These are phyloP conservation scores for Malbranchea zuffiana DNA, from an alignment of 2,329 filamentous ascomycete species.

Conservation along the genomic window DNA sequence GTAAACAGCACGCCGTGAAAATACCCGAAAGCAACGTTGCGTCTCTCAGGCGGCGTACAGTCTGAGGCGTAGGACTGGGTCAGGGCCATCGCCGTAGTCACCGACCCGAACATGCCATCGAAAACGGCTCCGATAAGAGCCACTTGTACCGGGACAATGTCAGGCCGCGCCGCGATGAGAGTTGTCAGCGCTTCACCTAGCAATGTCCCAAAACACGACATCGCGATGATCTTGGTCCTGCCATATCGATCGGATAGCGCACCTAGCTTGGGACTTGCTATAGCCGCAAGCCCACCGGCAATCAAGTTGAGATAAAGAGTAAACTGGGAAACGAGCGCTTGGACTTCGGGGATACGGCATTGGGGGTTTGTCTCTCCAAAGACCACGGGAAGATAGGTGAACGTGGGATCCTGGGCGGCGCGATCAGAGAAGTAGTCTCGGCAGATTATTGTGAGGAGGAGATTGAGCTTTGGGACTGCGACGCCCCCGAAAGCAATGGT, in stretches of 20 bases:
- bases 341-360: slow-evolving; percentile 69
- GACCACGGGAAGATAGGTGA: slow-evolving; percentile 52
- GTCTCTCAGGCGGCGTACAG: slow-evolving; percentile 67
- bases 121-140: slow-evolving; percentile 64
- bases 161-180: slow-evolving; percentile 62
- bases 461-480: slow-evolving; percentile 74
- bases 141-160: slow-evolving; percentile 63
- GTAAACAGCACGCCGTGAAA: slow-evolving; percentile 81
- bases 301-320: slow-evolving; percentile 64
- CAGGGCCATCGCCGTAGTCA: slow-evolving; percentile 69
- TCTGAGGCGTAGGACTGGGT: slow-evolving; percentile 82
- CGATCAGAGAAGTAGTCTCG: slow-evolving; percentile 66
- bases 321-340: slow-evolving; percentile 65
- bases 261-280: slow-evolving; percentile 73
- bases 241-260: slow-evolving; percentile 80
- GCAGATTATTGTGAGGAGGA: slow-evolving; percentile 77
- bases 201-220: slow-evolving; percentile 65
- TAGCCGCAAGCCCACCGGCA: slow-evolving; percentile 64
- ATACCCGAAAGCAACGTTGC: slow-evolving; percentile 76
- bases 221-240: slow-evolving; percentile 59
- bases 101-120: slow-evolving; percentile 80
- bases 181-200: slow-evolving; percentile 66
- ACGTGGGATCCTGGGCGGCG: slow-evolving; percentile 46
- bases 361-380: slow-evolving; percentile 63
- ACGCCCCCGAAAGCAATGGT: slow-evolving; percentile 78